These are phyloP conservation scores for Gonium pectorale DNA, from an alignment of 139 green algal species.

Conservation along the genomic window DNA sequence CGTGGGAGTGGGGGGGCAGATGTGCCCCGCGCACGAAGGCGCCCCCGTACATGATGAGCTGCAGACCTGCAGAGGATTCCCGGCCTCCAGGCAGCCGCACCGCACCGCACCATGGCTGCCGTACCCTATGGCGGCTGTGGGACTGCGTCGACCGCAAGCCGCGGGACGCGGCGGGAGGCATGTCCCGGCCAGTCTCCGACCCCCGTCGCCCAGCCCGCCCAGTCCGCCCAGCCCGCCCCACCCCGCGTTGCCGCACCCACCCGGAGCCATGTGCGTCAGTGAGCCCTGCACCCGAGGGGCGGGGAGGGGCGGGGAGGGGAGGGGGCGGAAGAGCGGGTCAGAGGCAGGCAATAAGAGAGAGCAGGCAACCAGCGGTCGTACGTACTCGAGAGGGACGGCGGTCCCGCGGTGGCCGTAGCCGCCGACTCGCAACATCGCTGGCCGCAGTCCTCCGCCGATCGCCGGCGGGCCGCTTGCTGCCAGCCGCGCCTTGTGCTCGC, in stretches of 20 bases:
- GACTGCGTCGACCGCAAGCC: background rate
- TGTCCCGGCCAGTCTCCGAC: background rate
- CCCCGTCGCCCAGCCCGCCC: background rate
- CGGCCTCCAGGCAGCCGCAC: background rate
- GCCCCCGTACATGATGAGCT: too few relatives aligned
- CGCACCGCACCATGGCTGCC: background rate
- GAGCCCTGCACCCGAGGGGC: conserved; percentile 15
- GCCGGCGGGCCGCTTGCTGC: too few relatives aligned
- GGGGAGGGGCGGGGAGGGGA: background rate
- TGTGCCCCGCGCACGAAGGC: too few relatives aligned
- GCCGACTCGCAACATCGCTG: too few relatives aligned
- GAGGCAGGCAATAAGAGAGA: background rate
- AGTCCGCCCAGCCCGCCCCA: background rate
- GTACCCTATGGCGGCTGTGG: background rate
- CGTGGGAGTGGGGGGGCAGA: too few relatives aligned
- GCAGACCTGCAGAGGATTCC: background rate
- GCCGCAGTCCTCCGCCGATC: too few relatives aligned
- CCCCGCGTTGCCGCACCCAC: background rate
- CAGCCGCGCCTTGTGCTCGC: background rate
- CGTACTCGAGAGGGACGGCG: too few relatives aligned
- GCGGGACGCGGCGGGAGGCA: background rate
- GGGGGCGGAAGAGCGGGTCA: background rate
- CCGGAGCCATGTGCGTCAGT: conserved; percentile 41
- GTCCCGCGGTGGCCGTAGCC: too few relatives aligned
- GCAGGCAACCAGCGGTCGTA: background rate